Evolutionary conservation across 371 early-diverging fungal species (phyloP).

Genomic region (Dinochytrium kinnereticum): DNA sequence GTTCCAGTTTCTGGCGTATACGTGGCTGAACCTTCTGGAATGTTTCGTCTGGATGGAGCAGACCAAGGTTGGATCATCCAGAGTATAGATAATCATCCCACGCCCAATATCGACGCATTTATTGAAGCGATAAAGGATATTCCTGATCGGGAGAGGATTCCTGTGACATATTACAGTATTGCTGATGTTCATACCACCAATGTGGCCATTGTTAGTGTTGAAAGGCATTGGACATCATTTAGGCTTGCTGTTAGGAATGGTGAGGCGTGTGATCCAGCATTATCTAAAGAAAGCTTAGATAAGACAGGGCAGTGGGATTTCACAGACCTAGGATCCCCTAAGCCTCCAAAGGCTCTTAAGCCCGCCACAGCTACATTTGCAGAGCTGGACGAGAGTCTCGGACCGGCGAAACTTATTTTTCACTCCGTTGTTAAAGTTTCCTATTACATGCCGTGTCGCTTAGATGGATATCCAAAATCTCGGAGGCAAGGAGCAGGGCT

Average conservation of each 20-base stretch:
- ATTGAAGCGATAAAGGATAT: slow-evolving; percentile 74
- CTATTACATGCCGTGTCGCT: slow-evolving; percentile 44
- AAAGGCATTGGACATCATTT: slow-evolving; percentile 84
- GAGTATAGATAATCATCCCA: slow-evolving; percentile 70
- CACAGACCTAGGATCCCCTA: slow-evolving; percentile 69
- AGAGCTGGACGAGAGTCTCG: slow-evolving; percentile 50
- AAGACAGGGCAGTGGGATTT: slow-evolving; percentile 85
- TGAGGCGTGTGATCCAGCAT: slow-evolving; percentile 9
- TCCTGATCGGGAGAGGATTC: slow-evolving; percentile 77
- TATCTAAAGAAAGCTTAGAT: slow-evolving; percentile 38
- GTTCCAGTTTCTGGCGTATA: slow-evolving; percentile 80
- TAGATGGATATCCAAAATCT: slow-evolving; percentile 53
- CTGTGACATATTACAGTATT: slow-evolving; percentile 76
- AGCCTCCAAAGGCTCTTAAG: slow-evolving; percentile 37
- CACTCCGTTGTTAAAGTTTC: slow-evolving; percentile 48
- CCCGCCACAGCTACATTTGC: slow-evolving; percentile 49
- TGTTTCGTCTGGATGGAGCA: slow-evolving; percentile 76
- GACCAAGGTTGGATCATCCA: slow-evolving; percentile 80
- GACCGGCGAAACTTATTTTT: slow-evolving; percentile 42
- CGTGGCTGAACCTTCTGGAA: slow-evolving; percentile 70
- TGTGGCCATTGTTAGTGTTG: slow-evolving; percentile 76
- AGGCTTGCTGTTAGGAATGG: slow-evolving; percentile 80
- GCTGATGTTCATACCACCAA: slow-evolving; percentile 68
- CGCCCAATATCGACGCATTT: slow-evolving; percentile 75
- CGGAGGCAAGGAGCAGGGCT: slow-evolving; percentile 75